These are phyloP conservation scores for Asterella californica DNA, from an alignment of 225 moss, liverwort and hornwort genomes.

Conservation along the genomic window DNA sequence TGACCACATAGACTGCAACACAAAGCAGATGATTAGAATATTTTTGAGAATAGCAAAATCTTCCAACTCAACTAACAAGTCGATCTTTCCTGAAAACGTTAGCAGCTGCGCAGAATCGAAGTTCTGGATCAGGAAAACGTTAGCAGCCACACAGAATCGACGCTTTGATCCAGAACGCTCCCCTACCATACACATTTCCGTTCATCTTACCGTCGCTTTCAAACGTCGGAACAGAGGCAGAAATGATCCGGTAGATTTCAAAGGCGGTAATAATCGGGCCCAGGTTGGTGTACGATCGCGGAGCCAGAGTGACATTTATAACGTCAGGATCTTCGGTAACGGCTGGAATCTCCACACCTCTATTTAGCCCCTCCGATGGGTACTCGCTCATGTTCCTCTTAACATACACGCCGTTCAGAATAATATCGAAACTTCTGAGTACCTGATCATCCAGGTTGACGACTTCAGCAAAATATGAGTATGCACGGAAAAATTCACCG, in stretches of 20 bases:
- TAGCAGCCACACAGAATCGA: too few relatives aligned
- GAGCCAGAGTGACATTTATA: constrained; percentile 5
- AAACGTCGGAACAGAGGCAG: background rate
- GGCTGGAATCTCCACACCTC: background rate
- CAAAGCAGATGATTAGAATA: background rate
- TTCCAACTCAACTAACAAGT: too few relatives aligned
- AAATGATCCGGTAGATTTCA: constrained; percentile 5
- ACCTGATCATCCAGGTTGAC: background rate
- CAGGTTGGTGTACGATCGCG: background rate
- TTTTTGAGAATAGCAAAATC: background rate
- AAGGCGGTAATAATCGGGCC: constrained; percentile 8
- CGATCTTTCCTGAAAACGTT: background rate
- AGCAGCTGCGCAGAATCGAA: background rate
- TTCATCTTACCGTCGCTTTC: constrained; percentile 7
- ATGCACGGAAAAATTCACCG: background rate
- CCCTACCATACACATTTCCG: too few relatives aligned
- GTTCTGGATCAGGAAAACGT: too few relatives aligned
- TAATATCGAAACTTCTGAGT: background rate
- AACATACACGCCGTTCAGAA: background rate
- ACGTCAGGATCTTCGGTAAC: background rate
- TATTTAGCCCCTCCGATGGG: background rate
- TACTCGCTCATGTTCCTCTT: background rate
- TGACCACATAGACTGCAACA: background rate
- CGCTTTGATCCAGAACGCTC: too few relatives aligned
- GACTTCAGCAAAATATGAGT: constrained; percentile 2